Evolutionary conservation across 352 stramenopile species (phyloP).

Genomic region (Globisporangium cystogenes): DNA sequence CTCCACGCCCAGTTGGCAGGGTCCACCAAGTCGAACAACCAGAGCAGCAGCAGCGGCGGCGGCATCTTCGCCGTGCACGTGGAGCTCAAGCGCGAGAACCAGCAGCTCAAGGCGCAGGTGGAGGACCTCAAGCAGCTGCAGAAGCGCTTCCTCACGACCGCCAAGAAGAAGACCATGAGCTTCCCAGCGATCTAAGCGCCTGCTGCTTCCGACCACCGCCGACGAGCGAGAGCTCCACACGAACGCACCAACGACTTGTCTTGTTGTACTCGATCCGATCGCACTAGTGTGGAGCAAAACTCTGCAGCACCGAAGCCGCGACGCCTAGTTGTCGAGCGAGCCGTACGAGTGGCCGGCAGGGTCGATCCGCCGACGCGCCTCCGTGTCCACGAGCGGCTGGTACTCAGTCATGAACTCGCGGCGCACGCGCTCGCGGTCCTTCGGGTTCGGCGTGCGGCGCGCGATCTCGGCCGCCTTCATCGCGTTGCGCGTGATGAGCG

Average conservation of each 20-base stretch:
- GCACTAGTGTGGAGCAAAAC: neutral
- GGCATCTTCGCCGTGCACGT: constrained; percentile 61
- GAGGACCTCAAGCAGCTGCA: constrained; percentile 71
- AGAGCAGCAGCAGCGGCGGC: constrained; percentile 10
- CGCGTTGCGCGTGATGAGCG: constrained; percentile 76
- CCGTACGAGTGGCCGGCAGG: constrained; percentile 74
- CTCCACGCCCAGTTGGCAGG: constrained; percentile 32
- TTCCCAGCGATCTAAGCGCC: constrained; percentile 49
- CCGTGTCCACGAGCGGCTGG: constrained; percentile 56
- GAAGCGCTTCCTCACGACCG: constrained; percentile 56
- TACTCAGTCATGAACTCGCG: constrained; percentile 88
- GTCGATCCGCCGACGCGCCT: constrained; percentile 60
- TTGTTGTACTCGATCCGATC: neutral
- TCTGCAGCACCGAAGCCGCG: neutral
- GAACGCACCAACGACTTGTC: neutral
- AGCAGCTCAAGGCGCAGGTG: constrained; percentile 50
- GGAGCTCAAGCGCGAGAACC: constrained; percentile 75
- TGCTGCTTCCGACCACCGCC: neutral
- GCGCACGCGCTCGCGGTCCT: constrained; percentile 75
- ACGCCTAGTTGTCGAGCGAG: constrained; percentile 58
- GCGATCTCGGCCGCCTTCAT: constrained; percentile 82
- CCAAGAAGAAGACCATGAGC: constrained; percentile 69
- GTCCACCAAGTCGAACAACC: constrained; percentile 13
- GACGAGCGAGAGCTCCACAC: no score
- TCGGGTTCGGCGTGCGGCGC: constrained; percentile 67